Base-by-base conservation (phyloP, 1,284 basidiomycete genomes). In the Trichosporon faecale region DNA sequence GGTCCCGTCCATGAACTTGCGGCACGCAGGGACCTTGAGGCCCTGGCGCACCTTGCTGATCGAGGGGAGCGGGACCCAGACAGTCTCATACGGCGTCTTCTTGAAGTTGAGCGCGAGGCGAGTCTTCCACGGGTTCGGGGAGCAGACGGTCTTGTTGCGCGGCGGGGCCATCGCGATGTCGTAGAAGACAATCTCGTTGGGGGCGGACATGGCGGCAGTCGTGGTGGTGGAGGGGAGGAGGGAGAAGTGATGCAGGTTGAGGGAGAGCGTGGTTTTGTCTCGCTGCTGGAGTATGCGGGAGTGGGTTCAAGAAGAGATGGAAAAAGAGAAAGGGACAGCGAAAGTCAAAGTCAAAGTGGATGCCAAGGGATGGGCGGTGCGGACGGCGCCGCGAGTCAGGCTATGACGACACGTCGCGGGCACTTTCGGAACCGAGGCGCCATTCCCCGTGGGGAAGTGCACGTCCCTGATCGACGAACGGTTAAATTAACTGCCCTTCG, bases 71-170 rank as follows among this genome's bases (percentile, higher is more conserved):
- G 57, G 57, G 5, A 61, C 57, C 57, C 57, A 61, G 29, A 61
- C 57, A 16, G 57, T 61, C 27, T 31, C 5, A 29, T 61, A 61
- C 5, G 57, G 27, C 11, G 23, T 18, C 21, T n/a, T 21, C 57
- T 61, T 61, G 57, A 61, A 61, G 57, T 61, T 61, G 57, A 61
- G 57, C 57, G 29, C 57, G 18, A 33, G 29, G 2, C 57, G 57
- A 0, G 57, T 31, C 57, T 61, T 61, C 57, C 57, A 61, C 14
- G 57, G 57, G 57, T 61, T 61, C 3, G 57, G 57, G 14, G 57
- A 61, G 27, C 57, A 61, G 57, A n/a, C 27, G 18, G 27, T 61
- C 57, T 31, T n/a, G 27, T 29, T 8, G 57, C 57, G 57, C 18
- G 57, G 57, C 1, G 57, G 57, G 16, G 57, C 57, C 57, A 61